Base-by-base conservation (phyloP, 371 early-diverging fungal genomes). In the Mucor lusitanicus region DNA sequence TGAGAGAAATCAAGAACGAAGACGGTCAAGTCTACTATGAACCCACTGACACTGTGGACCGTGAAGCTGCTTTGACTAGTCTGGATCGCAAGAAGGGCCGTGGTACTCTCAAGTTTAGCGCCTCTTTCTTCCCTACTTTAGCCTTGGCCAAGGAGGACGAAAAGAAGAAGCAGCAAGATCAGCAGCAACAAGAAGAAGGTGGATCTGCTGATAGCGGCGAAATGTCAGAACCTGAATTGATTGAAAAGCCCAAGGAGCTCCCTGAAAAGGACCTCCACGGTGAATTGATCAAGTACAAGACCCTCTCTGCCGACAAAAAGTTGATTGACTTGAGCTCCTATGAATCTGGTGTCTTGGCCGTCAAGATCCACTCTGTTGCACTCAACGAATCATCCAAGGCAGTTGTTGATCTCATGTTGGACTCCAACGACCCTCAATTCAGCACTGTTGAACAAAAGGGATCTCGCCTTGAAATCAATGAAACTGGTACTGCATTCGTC, bases 71-170 rank as follows among this genome's bases (percentile, higher is more conserved):
- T 11, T 71, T 93, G 67, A 72, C 68, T 6, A 85, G 84, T 69
- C 78, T 80, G 53, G 89, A 89, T 33, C 89, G 88, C 30, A 83
- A 84, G 55, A 81, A 80, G 68, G 76, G 75, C 54, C 89, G 87
- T 73, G 94, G 94, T 42, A 80, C 85, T 19, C 63, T 93, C 23
- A 81, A 83, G 54, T 92, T 88, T 68, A 77, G 75, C n/a, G 89
- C 89, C 2, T 81, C 88, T 27, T 93, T 93, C 77, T 77, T 82
- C 66, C 94, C 94, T 1, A 82, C 83, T 0, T 77, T 93, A 70
- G 88, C 83, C 59, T 71, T 90, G 63, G 87, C 88, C 35, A 64
- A 75, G 23, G 61, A 79, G 40, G 59, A 73, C 21, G 53, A 63
- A 50, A 63, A 40, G 50, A 77, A 56, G 58, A 74, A 40, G 57